Evolutionary conservation across 164 flowering plant genomes (phyloP), one percentile per base, ranked within the genome.

Genomic region (Vitis riparia): DNA sequence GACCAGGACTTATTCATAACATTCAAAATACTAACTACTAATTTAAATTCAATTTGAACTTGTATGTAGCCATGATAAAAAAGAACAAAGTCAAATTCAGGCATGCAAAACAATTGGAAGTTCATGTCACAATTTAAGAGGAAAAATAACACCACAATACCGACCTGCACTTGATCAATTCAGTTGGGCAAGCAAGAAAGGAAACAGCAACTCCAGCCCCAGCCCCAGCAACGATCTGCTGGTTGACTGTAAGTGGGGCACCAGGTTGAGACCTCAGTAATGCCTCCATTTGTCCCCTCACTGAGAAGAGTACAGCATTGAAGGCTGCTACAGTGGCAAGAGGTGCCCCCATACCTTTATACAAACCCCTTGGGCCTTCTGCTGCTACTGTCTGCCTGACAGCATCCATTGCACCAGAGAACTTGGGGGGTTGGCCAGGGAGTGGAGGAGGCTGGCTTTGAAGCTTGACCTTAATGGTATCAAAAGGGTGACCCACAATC

Each of bases 271-370:
- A 88, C 79, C 94, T 82, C 84, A 95, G 56, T 13, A 90, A 52
- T 6, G 85, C 70, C 76, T 93, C 99, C 97, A 93, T 86, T 76
- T 95, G 94, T 9, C 99, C 99, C 68, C 98, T 87, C 29, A 82
- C 98, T 7, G 98, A 77, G 80, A 95, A 95, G 67, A 95, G 94
- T 32, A 95, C 80, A 11, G 99, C 99, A 77, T 95, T 95, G 72
- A 95, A 93, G 66, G 94, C 98, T 16, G 98, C 99, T 51, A 95
- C 98, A 19, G 99, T 93, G 47, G 99, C 98, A 69, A 95, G 95
- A 68, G 99, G 99, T 48, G 97, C 99, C 10, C 99, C 99, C 99
- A 95, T 93, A 30, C 99, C 99, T 75, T 95, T 95, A 84, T 83
- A 95, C 74, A 95, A 74, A 37, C 97, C 99, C 55, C 89, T 69